phyloP scores from a whole-genome alignment of 768 basidiomycete species.

The Sistotremastrum suecicum region DNA sequence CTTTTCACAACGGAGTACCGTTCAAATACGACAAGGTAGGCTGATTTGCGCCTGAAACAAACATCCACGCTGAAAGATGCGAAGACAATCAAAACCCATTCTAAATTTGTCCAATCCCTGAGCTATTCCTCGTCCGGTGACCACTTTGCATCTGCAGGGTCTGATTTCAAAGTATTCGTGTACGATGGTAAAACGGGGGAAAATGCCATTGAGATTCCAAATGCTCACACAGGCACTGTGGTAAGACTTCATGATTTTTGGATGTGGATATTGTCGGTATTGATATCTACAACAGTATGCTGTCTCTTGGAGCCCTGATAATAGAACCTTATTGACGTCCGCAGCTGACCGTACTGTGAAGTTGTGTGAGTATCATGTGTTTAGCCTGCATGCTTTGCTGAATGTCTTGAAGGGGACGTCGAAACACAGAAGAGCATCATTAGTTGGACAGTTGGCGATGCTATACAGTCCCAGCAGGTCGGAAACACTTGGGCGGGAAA shows the following conservation, averaged over 20 bases:
- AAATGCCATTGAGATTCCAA: slow-evolving; percentile 50
- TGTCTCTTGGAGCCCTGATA: slow-evolving; percentile 64
- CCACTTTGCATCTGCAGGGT: slow-evolving; percentile 77
- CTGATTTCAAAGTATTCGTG: slow-evolving; percentile 75
- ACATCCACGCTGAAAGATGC: background rate
- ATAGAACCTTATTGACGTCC: slow-evolving; percentile 61
- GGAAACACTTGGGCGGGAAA: slow-evolving; percentile 58
- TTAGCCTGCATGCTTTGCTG: background rate
- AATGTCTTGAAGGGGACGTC: slow-evolving; percentile 53
- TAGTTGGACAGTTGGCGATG: slow-evolving; percentile 61
- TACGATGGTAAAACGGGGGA: slow-evolving; percentile 89
- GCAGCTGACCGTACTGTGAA: slow-evolving; percentile 82
- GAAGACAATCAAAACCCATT: slow-evolving; percentile 76
- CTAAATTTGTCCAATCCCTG: slow-evolving; percentile 86
- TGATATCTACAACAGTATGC: slow-evolving; percentile 40
- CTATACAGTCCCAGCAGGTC: slow-evolving; percentile 71
- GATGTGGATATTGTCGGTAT: background rate
- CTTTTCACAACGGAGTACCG: slow-evolving; percentile 75
- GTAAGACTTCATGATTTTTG: slow-evolving; percentile 27
- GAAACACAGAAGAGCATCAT: slow-evolving; percentile 50
- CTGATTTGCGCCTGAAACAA: background rate
- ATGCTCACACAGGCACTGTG: slow-evolving; percentile 63
- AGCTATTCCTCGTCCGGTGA: slow-evolving; percentile 71
- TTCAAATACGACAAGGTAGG: slow-evolving; percentile 79
- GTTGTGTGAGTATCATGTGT: slow-evolving; percentile 41